Evolutionary conservation across 352 stramenopile species (phyloP).

Genomic region (Phytophthora tubulina): DNA sequence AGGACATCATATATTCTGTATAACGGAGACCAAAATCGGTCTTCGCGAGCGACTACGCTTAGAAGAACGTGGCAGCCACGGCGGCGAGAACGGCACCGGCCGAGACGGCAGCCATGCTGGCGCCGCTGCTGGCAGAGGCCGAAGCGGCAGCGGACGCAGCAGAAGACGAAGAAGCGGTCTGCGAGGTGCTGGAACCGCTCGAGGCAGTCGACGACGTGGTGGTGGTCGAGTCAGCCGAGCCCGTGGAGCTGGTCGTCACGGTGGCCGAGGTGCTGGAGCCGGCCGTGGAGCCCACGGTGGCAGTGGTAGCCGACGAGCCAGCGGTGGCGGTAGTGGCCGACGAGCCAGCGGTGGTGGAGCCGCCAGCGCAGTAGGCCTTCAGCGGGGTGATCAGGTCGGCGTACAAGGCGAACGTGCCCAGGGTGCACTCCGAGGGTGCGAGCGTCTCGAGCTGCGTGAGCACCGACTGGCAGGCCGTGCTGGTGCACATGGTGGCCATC

Average conservation of each 20-base stretch:
- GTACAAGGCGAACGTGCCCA: conserved; percentile 44
- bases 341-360: conserved; percentile 19
- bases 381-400: conserved; percentile 45
- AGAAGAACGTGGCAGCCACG: conserved; percentile 41
- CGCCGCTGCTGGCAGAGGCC: conserved; percentile 30
- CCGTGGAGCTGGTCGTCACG: conserved; percentile 19
- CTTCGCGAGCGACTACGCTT: conserved; percentile 28
- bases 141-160: conserved; percentile 18
- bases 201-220: conserved; percentile 19
- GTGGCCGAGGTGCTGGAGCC: conserved; percentile 20
- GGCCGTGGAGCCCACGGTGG: conserved; percentile 17
- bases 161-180: conserved; percentile 27
- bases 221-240: conserved; percentile 20
- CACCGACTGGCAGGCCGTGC: conserved; percentile 41
- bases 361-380: conserved; percentile 28
- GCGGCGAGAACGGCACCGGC: conserved; percentile 35
- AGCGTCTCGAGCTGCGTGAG: conserved; percentile 37
- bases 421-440: conserved; percentile 41
- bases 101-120: conserved; percentile 33
- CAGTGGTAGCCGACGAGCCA: conserved; percentile 11
- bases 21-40: conserved; percentile 24
- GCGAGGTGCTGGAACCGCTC: conserved; percentile 25
- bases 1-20: conserved; percentile 32
- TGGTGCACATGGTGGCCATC: conserved; percentile 45
- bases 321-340: conserved; percentile 11